Conservation (phyloP, 2,329 filamentous ascomycete species). For the Alternaria gansuensis region DNA sequence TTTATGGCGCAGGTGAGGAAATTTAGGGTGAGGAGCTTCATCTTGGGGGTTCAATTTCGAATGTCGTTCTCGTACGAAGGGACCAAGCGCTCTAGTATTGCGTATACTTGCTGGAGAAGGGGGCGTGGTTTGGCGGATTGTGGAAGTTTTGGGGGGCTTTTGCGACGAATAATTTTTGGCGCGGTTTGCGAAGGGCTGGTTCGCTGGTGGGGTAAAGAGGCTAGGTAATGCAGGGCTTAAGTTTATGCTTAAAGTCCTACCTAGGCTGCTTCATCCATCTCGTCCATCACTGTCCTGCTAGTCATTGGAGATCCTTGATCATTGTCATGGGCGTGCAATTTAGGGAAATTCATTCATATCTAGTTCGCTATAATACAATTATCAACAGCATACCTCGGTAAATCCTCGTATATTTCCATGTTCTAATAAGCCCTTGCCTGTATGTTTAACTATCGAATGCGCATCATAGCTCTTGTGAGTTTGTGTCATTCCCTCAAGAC, state of each 20-base stretch:
- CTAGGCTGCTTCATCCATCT: not conserved
- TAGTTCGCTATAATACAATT: too few species aligned
- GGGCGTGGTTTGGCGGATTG: constrained; percentile 50
- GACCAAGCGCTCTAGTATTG: not conserved
- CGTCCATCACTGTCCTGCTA: too few species aligned
- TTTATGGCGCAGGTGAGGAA: constrained; percentile 97
- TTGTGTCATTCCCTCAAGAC: too few species aligned
- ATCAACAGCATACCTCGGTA: too few species aligned
- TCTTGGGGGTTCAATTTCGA: constrained; percentile 51
- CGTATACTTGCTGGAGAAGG: not conserved
- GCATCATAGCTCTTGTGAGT: too few species aligned
- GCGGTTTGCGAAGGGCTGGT: not conserved
- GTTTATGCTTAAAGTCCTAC: constrained; percentile 31
- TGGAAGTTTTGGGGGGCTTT: not conserved
- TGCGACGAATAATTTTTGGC: constrained; percentile 17
- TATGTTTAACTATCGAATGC: too few species aligned
- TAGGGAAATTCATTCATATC: too few species aligned
- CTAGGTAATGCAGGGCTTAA: constrained; percentile 27
- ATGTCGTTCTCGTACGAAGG: not conserved
- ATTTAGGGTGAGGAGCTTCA: constrained; percentile 97
- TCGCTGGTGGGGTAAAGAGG: constrained; percentile 10
- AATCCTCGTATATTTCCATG: not conserved
- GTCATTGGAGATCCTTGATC: too few species aligned
- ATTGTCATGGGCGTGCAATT: not conserved
- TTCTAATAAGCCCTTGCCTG: not conserved